phyloP scores from a whole-genome alignment of 352 stramenopile genomes.

The Phytophthora tentaculata region DNA sequence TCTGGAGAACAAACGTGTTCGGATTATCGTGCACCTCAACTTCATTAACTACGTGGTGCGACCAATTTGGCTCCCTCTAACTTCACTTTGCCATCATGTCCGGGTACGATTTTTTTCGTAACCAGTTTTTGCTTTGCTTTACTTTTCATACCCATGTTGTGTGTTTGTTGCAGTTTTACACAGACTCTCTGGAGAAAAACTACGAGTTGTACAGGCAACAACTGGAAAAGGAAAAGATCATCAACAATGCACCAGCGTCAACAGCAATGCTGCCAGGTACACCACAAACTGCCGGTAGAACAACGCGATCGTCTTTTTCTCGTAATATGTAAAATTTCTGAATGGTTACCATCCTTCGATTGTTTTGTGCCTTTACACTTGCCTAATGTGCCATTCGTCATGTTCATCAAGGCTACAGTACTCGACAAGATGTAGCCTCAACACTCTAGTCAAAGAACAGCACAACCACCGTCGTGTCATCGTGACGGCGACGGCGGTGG shows the following conservation, averaged over 20 bases:
- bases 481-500: slow-evolving; percentile 87
- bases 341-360: neutral
- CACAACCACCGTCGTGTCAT: slow-evolving; percentile 94
- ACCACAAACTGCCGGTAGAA: slow-evolving; percentile 22
- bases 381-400: slow-evolving; percentile 12
- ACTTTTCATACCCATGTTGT: neutral
- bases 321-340: slow-evolving; percentile 11
- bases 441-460: slow-evolving; percentile 83
- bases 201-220: slow-evolving; percentile 59
- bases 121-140: neutral
- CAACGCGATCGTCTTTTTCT: slow-evolving; percentile 6
- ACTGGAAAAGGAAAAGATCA: slow-evolving; percentile 29
- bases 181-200: slow-evolving; percentile 72
- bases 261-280: slow-evolving; percentile 9
- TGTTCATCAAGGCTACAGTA: slow-evolving; percentile 17
- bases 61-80: slow-evolving; percentile 75
- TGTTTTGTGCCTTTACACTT: slow-evolving; percentile 18
- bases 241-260: slow-evolving; percentile 2
- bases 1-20: slow-evolving; percentile 53
- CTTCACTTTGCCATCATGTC: slow-evolving; percentile 61
- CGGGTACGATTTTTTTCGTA: slow-evolving; percentile 40
- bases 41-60: slow-evolving; percentile 82
- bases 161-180: slow-evolving; percentile 52
- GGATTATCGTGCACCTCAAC: slow-evolving; percentile 72
- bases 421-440: slow-evolving; percentile 10